A percentile compares a stretch with the other conserved stretches of the same genome.
Evolutionary conservation across 2,329 filamentous ascomycete genomes (phyloP).

Genomic region (Canariomyces notabilis): DNA sequence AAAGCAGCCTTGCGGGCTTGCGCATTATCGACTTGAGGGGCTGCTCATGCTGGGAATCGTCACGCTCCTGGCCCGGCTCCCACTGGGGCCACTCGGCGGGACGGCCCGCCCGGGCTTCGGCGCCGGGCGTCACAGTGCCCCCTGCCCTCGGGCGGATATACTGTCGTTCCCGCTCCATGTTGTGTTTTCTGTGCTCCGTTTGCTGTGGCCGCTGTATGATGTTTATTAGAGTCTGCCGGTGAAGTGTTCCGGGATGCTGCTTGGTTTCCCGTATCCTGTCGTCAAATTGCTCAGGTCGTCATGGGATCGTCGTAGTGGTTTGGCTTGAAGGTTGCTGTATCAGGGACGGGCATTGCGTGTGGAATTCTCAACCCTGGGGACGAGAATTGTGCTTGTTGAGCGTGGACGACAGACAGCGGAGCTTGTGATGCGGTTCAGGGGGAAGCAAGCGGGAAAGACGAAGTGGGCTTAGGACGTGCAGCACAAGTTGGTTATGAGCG

Average conservation of each 20-base stretch:
- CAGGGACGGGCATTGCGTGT: conserved; percentile 23
- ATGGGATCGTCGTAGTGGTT: conserved; percentile 19
- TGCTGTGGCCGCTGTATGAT: neutral
- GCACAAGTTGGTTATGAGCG: conserved; percentile 19
- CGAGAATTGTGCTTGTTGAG: conserved; percentile 22
- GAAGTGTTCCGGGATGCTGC: neutral
- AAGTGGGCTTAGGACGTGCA: conserved; percentile 21
- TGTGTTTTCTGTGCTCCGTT: neutral
- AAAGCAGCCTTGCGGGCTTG: conserved; percentile 15
- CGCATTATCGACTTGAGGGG: conserved; percentile 23
- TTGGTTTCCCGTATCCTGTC: neutral
- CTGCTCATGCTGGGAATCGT: conserved; percentile 11
- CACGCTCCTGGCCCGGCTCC: conserved; percentile 15
- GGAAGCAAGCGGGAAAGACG: conserved; percentile 13
- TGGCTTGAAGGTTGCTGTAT: conserved; percentile 12
- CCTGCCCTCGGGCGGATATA: conserved; percentile 24
- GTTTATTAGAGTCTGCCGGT: conserved; percentile 5
- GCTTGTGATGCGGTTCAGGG: conserved; percentile 15
- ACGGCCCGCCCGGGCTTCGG: conserved; percentile 17
- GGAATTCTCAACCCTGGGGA: conserved; percentile 19
- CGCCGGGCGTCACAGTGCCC: conserved; percentile 14
- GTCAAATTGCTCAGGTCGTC: conserved; percentile 10
- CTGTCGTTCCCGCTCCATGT: conserved; percentile 24
- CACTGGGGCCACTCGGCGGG: conserved; percentile 22
- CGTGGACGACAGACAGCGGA: conserved; percentile 12